These are phyloP conservation scores for Datura wrightii DNA, from an alignment of 257 asterid species.

Conservation along the genomic window DNA sequence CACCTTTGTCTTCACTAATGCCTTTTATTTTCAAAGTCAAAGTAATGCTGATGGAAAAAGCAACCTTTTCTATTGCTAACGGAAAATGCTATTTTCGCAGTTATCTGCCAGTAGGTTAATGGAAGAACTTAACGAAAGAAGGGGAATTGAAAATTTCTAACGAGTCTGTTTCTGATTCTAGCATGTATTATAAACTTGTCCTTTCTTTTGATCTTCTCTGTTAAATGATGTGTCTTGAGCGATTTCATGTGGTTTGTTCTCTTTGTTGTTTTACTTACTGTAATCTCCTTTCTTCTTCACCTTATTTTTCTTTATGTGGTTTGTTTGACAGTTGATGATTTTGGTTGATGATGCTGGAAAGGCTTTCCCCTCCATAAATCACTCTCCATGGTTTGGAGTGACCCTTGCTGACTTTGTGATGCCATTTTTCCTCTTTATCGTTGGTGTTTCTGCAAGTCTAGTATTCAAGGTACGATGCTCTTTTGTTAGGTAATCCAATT, in stretches of 20 bases:
- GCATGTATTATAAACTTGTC: not conserved
- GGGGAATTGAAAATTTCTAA: not conserved
- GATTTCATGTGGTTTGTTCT: constrained; percentile 8
- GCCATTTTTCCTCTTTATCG: constrained; percentile 92
- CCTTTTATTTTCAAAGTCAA: not conserved
- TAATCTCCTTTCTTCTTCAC: not conserved
- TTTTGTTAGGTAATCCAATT: not conserved
- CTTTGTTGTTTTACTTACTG: not conserved
- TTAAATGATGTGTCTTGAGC: constrained; percentile 14
- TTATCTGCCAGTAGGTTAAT: not conserved
- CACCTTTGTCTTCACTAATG: not conserved
- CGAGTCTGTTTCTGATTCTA: constrained; percentile 11
- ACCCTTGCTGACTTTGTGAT: constrained; percentile 93
- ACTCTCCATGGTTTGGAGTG: constrained; percentile 94
- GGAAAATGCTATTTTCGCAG: not conserved
- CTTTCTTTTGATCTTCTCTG: not conserved
- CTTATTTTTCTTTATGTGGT: constrained; percentile 1
- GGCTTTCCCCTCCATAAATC: constrained; percentile 85
- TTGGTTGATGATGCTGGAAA: constrained; percentile 95
- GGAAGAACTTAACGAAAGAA: not conserved
- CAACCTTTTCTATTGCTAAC: constrained; percentile 10
- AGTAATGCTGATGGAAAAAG: not conserved
- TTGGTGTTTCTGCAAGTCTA: constrained; percentile 81
- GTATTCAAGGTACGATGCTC: constrained; percentile 69
- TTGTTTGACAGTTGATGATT: constrained; percentile 71